Conservation (phyloP, 345 rosid species). For the Bretschneidera sinensis region DNA sequence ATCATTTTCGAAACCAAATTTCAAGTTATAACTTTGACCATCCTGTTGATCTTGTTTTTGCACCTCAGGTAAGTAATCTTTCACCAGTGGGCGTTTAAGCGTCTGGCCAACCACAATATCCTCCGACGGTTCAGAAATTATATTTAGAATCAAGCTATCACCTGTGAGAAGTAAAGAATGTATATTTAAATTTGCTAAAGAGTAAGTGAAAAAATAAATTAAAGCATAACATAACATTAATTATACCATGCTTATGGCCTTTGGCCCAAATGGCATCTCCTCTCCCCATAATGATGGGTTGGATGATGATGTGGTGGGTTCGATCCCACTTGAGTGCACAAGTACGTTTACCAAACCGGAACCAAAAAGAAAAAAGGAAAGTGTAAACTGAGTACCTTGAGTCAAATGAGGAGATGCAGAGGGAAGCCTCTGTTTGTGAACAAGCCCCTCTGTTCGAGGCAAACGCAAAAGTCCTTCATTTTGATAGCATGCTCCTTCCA, state of each 20-base stretch:
- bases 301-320: constrained; percentile 4
- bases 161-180: constrained; percentile 32
- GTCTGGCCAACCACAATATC: constrained; percentile 63
- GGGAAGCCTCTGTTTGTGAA: constrained; percentile 63
- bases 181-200: constrained; percentile 4
- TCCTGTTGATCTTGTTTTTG: constrained; percentile 32
- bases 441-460: constrained; percentile 48
- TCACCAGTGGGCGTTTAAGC: constrained; percentile 37
- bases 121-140: constrained; percentile 51
- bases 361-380: constrained; percentile 1
- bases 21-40: constrained; percentile 27
- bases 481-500: constrained; percentile 66
- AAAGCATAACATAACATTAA: constrained; percentile 18
- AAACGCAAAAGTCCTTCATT: constrained; percentile 52
- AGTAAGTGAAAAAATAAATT: not conserved
- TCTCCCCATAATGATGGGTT: not conserved
- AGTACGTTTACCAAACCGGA: not conserved
- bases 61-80: constrained; percentile 37
- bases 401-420: constrained; percentile 39
- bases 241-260: not conserved
- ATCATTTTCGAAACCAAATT: constrained; percentile 30
- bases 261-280: not conserved
- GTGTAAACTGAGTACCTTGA: constrained; percentile 33
- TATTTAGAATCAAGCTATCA: constrained; percentile 58
- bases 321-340: not conserved